phyloP scores from a whole-genome alignment of 805 yeast genomes.

The Saturnispora mendoncae region DNA sequence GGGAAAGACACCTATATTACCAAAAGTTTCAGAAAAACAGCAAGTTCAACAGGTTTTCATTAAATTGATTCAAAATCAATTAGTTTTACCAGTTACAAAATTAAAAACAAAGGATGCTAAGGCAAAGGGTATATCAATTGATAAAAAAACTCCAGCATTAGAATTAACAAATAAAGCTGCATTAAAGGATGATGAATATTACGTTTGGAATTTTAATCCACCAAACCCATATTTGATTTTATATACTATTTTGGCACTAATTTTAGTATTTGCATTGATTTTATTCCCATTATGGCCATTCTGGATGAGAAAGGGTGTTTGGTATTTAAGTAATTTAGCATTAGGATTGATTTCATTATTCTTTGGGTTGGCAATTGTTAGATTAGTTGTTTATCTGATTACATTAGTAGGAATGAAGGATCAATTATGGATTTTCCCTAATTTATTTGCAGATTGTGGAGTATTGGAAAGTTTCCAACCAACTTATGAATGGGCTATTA shows the following conservation, averaged over 20 bases:
- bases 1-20: constrained; percentile 32
- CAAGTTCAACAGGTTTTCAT: constrained; percentile 54
- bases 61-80: constrained; percentile 58
- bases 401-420: constrained; percentile 50
- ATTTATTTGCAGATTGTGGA: constrained; percentile 91
- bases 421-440: constrained; percentile 96
- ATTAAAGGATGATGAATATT: constrained; percentile 59
- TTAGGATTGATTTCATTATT: constrained; percentile 67
- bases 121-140: constrained; percentile 53
- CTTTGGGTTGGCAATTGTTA: constrained; percentile 68
- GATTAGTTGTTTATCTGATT: constrained; percentile 60
- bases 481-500: constrained; percentile 65
- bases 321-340: constrained; percentile 75
- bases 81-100: constrained; percentile 70
- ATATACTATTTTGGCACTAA: constrained; percentile 58
- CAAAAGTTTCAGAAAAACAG: constrained; percentile 29
- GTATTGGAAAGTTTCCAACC: constrained; percentile 89
- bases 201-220: constrained; percentile 73
- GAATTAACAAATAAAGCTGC: constrained; percentile 48
- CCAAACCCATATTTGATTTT: constrained; percentile 56
- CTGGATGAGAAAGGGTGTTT: constrained; percentile 81
- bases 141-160: constrained; percentile 53
- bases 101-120: constrained; percentile 60
- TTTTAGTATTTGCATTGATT: constrained; percentile 52
- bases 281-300: constrained; percentile 94